These are phyloP conservation scores for Fraxinus sp. DNA, from an alignment of 305 asterid species.

Conservation along the genomic window DNA sequence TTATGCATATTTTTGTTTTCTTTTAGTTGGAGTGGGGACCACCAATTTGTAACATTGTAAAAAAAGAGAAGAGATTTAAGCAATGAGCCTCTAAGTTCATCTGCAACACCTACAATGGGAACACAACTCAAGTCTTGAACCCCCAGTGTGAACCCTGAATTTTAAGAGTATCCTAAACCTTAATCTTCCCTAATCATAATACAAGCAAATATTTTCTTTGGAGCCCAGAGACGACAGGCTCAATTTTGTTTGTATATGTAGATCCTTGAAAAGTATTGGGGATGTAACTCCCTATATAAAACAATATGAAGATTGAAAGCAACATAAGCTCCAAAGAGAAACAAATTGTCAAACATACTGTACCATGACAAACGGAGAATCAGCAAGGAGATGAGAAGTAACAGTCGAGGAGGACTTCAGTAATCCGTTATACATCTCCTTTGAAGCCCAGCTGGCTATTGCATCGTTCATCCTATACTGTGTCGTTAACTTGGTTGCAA, in stretches of 20 bases:
- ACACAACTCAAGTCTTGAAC: not conserved
- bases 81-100: not conserved
- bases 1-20: not conserved
- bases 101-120: not conserved
- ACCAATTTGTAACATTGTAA: not conserved
- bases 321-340: constrained; percentile 1
- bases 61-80: not conserved
- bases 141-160: not conserved
- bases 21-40: not conserved
- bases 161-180: not conserved
- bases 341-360: constrained; percentile 8
- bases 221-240: not conserved
- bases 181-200: not conserved
- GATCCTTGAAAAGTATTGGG: not conserved
- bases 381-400: constrained; percentile 82
- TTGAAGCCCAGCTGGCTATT: constrained; percentile 97
- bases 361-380: constrained; percentile 94
- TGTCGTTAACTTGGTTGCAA: constrained; percentile 61
- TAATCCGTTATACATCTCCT: constrained; percentile 87
- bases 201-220: not conserved
- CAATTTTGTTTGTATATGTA: not conserved
- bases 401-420: constrained; percentile 70
- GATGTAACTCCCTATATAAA: not conserved
- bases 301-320: constrained; percentile 4
- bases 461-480: constrained; percentile 92